Base-by-base conservation (phyloP, 192 early-diverging fungal genomes). In the Pecoramyces ruminantium region DNA sequence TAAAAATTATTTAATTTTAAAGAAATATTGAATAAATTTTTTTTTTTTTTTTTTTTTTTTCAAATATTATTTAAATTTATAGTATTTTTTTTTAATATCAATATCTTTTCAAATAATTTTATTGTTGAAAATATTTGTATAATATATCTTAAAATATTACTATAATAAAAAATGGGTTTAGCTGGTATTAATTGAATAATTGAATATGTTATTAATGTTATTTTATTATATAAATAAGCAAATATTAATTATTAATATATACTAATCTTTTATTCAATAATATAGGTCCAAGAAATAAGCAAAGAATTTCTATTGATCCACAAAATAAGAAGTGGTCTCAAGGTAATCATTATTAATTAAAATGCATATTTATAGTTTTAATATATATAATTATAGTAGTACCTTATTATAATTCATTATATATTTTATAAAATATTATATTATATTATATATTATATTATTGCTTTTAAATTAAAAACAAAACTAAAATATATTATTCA, bases 321-420 rank as follows among this genome's bases (percentile, higher is more conserved):
- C 94, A 94, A 81, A 98, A 98, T 88, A 86, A 93, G 40, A 86
- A 85, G 78, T 98, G 97, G 97, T 93, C 90, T 79, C 91, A 93
- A 81, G 94, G 93, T 94, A n/a, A n/a, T n/a, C n/a, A n/a, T n/a
- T n/a, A n/a, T n/a, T n/a, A n/a, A n/a, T n/a, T n/a, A n/a, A n/a
- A n/a, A n/a, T n/a, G n/a, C n/a, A n/a, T n/a, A n/a, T n/a, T n/a
- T n/a, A n/a, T n/a, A n/a, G n/a, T n/a, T n/a, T n/a, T n/a, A n/a
- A n/a, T n/a, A n/a, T n/a, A n/a, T n/a, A n/a, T n/a, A n/a, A n/a
- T n/a, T n/a, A n/a, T n/a, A n/a, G n/a, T n/a, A n/a, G n/a, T n/a
- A n/a, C n/a, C n/a, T n/a, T n/a, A n/a, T n/a, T n/a, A n/a, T n/a
- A n/a, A n/a, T n/a, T n/a, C n/a, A n/a, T n/a, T n/a, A n/a, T n/a